Conservation (phyloP, 768 basidiomycete genomes). For the Ramaria rubella region DNA sequence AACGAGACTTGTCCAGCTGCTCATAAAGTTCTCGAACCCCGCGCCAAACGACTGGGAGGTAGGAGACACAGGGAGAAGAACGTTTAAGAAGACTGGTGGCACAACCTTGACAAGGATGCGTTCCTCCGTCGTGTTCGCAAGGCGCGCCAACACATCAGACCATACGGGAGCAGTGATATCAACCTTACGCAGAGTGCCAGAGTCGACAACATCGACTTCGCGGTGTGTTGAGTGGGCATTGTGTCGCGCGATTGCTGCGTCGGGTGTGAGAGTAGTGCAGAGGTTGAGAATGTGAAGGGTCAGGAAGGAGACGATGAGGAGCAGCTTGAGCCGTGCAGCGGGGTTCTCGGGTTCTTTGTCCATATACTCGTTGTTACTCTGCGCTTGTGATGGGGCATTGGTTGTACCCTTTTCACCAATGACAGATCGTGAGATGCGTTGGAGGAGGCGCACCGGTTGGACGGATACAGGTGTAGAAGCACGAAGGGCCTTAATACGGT, state of each 20-base stretch:
- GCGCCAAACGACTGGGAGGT: constrained; percentile 35
- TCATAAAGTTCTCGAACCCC: constrained; percentile 80
- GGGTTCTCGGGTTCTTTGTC: constrained; percentile 60
- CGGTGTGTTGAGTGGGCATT: constrained; percentile 23
- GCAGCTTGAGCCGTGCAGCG: constrained; percentile 79
- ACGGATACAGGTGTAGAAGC: constrained; percentile 6
- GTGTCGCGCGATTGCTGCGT: constrained; percentile 45
- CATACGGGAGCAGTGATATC: constrained; percentile 57
- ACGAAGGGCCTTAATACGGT: constrained; percentile 5
- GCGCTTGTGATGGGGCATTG: background rate
- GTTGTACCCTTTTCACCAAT: constrained; percentile 2
- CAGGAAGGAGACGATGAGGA: constrained; percentile 88
- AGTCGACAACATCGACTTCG: constrained; percentile 7
- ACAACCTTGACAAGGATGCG: constrained; percentile 57
- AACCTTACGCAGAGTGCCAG: constrained; percentile 40
- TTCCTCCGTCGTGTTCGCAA: constrained; percentile 29
- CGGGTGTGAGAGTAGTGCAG: constrained; percentile 78
- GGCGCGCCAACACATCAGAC: constrained; percentile 32
- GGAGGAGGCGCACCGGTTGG: background rate
- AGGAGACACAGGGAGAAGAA: constrained; percentile 27
- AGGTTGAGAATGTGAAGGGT: constrained; percentile 89
- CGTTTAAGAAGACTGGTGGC: constrained; percentile 35
- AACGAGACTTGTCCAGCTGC: constrained; percentile 82
- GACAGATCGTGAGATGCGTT: background rate
- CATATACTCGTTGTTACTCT: constrained; percentile 18